Conservation (phyloP, 495 filamentous ascomycete genomes). For the Penicillium silybi region DNA sequence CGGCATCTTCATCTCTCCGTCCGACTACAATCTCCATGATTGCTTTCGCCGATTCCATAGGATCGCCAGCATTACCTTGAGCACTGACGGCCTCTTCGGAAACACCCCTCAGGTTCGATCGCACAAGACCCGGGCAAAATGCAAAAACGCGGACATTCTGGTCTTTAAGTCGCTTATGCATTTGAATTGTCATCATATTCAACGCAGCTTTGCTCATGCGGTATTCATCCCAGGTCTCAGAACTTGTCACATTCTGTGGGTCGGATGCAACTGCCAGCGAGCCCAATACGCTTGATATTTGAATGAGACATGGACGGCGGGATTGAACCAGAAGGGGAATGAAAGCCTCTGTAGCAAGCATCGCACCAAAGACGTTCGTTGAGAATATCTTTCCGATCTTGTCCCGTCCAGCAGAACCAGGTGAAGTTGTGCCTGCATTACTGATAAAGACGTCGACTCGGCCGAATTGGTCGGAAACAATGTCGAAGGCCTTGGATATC, state of each 20-base stretch:
- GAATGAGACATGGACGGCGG: slow-evolving; percentile 30
- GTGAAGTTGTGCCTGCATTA: slow-evolving; percentile 27
- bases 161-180: slow-evolving; percentile 9
- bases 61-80: slow-evolving; percentile 28
- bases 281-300: slow-evolving; percentile 33
- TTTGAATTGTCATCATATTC: slow-evolving; percentile 33
- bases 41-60: slow-evolving; percentile 24
- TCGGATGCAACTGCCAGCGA: slow-evolving; percentile 32
- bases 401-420: slow-evolving; percentile 16
- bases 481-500: slow-evolving; percentile 19
- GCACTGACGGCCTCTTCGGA: slow-evolving; percentile 24
- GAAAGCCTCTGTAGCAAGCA: slow-evolving; percentile 35
- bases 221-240: slow-evolving; percentile 22
- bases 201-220: slow-evolving; percentile 42
- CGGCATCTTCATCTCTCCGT: slow-evolving; percentile 30
- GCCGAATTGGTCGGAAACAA: slow-evolving; percentile 18
- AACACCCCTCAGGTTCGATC: slow-evolving; percentile 33
- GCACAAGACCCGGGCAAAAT: slow-evolving; percentile 27
- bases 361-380: slow-evolving; percentile 36
- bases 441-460: slow-evolving; percentile 32
- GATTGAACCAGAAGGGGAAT: slow-evolving; percentile 37
- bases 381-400: slow-evolving; percentile 25
- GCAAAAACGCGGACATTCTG: slow-evolving; percentile 24
- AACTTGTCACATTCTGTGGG: not conserved
- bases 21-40: slow-evolving; percentile 33